Percentiles rank a stretch among this genome's conserved stretches.
Conservation (phyloP, 495 filamentous ascomycete species). For the Penicillium salamii region DNA sequence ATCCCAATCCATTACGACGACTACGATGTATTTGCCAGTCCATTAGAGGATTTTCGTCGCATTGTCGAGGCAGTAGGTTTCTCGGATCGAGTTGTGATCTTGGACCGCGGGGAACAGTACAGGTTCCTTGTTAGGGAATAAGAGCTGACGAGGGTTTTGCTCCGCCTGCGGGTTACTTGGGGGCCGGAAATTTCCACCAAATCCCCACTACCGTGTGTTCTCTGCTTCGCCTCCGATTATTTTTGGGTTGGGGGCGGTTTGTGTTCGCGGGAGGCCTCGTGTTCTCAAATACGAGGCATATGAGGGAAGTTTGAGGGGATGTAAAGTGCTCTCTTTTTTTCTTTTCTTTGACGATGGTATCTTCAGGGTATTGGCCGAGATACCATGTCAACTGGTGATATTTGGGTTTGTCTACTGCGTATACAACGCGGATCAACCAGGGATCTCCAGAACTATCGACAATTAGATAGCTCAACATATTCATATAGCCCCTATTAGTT, state of each 20-base stretch:
- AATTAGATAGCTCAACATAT: no score
- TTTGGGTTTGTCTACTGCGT: no score
- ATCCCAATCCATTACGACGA: conserved; percentile 73
- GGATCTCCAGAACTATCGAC: no score
- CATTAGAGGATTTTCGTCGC: conserved; percentile 58
- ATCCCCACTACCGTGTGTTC: no score
- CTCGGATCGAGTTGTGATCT: conserved; percentile 53
- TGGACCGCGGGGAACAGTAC: conserved; percentile 61
- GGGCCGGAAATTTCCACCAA: background rate
- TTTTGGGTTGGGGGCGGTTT: background rate
- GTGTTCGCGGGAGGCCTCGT: background rate
- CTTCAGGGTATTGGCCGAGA: no score
- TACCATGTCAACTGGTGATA: no score
- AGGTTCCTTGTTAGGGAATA: conserved; percentile 44
- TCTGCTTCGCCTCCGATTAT: background rate
- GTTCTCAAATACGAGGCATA: no score
- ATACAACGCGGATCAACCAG: no score
- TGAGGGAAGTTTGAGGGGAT: no score
- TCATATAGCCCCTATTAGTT: no score
- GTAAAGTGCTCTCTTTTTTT: no score
- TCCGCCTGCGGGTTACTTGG: background rate
- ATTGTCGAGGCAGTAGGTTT: conserved; percentile 52
- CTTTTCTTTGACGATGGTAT: no score
- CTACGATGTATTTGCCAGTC: conserved; percentile 60
- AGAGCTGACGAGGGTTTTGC: background rate